Conservation (phyloP, 768 basidiomycete genomes). For the Russula abietina region DNA sequence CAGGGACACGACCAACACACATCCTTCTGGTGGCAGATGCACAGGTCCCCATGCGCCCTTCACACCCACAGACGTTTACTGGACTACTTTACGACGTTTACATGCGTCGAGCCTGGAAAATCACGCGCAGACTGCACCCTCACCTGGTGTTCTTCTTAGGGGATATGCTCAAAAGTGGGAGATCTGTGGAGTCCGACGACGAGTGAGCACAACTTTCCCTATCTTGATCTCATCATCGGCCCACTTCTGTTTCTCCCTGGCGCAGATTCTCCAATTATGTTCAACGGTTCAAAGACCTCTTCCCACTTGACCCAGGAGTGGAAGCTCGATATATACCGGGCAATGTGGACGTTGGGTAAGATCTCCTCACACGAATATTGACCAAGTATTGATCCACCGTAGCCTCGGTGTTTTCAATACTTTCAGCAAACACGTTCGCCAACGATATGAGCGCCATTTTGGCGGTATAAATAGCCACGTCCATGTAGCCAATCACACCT, state of each 20-base stretch:
- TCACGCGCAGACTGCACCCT: constrained; percentile 50
- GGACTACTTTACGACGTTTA: constrained; percentile 72
- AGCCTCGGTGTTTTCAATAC: constrained; percentile 19
- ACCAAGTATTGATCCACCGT: background rate
- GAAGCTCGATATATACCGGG: constrained; percentile 74
- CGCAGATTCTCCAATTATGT: constrained; percentile 70
- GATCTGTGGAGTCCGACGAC: constrained; percentile 51
- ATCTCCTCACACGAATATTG: background rate
- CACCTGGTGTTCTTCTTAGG: constrained; percentile 79
- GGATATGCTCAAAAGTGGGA: constrained; percentile 87
- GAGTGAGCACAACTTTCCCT: constrained; percentile 51
- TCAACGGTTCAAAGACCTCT: constrained; percentile 62
- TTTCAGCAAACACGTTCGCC: constrained; percentile 39
- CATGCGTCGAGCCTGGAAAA: constrained; percentile 78
- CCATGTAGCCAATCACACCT: constrained; percentile 59
- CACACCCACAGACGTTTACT: constrained; percentile 61
- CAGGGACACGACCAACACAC: constrained; percentile 36
- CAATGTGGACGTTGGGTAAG: constrained; percentile 83
- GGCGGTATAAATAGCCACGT: constrained; percentile 63
- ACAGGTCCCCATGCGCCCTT: constrained; percentile 60
- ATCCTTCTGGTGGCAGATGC: constrained; percentile 82
- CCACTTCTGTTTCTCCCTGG: background rate
- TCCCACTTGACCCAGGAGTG: constrained; percentile 41
- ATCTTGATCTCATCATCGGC: constrained; percentile 3
- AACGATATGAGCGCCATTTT: constrained; percentile 54